Base-by-base conservation (phyloP, 2,329 filamentous ascomycete genomes). In the Falciphora oryzae region DNA sequence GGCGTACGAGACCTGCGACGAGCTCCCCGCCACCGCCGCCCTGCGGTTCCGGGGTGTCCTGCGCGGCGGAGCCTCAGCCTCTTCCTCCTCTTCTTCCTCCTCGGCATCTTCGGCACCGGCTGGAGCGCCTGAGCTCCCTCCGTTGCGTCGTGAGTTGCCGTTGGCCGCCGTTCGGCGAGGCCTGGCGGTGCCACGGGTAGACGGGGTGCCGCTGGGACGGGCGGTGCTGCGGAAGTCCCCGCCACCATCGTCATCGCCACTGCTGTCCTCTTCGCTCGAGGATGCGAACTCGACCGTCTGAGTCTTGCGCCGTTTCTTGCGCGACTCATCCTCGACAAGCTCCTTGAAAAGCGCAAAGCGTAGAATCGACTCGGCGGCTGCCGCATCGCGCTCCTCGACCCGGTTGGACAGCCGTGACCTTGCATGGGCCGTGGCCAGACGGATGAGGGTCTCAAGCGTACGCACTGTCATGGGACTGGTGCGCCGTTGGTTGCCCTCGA, bases 341-440 rank as follows among this genome's bases (percentile, higher is more conserved):
- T 99, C 95, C 75, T 98, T 98, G 84, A 99, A 99, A 50, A 99
- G 83, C 2, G 95, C 96, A 73, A 97, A 99, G 25, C 95, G 87
- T 38, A 99, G 80, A 69, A 99, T 96, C 11, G 87, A 85, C 75
- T 99, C 94, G 13, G 95, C 95, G 44, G 93, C 89, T 63, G 91
- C 79, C 1, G 94, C 93, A 75, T 99, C 95, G 64, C 89, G 88
- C 74, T 96, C 90, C 69, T 98, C 93, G 3, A 99, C 92, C 57
- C 92, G 83, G 73, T 87, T 93, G 1, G 93, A 97, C 8, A 99
- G 82, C 35, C 95, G 87, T 8, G 93, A 87, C 78, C 98, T 99
- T 66, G 95, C 95, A 71, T 99, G 95, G 1, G 95, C 95, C 0
- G 94, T 98, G 6, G 95, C 91, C 25, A 99, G 83, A 87, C 95